These are phyloP conservation scores for Diacronema lutheri DNA, from an alignment of 78 protist species.

Conservation along the genomic window DNA sequence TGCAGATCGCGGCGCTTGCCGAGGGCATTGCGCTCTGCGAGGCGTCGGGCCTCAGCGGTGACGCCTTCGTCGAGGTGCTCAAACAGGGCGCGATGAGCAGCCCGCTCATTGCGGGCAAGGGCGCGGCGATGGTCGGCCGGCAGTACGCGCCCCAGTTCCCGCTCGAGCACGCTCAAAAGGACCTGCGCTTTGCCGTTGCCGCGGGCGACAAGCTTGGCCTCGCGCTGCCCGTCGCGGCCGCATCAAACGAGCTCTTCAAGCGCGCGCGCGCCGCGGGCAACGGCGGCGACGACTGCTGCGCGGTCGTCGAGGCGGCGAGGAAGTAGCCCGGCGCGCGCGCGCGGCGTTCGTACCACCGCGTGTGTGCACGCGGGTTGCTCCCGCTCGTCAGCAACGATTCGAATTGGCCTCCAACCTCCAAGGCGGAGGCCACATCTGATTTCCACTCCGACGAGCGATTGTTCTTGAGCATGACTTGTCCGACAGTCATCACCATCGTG, in stretches of 20 bases:
- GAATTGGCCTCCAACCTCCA: too few relatives aligned
- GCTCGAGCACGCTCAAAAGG: conserved; percentile 27
- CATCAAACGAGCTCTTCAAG: not conserved
- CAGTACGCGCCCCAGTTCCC: not conserved
- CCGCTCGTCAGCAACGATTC: too few relatives aligned
- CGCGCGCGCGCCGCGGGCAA: not conserved
- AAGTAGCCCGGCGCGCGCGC: too few relatives aligned
- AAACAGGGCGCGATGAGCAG: conserved; percentile 13
- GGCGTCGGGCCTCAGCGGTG: conserved; percentile 1
- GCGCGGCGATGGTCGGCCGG: conserved; percentile 63
- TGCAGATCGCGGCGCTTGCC: conserved; percentile 7
- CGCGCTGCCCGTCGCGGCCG: not conserved
- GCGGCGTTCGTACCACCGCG: too few relatives aligned
- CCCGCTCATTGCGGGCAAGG: conserved; percentile 18
- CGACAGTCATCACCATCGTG: too few relatives aligned
- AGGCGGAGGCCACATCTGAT: too few relatives aligned
- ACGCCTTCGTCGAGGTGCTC: not conserved
- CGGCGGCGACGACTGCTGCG: not conserved
- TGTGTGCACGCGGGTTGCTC: too few relatives aligned
- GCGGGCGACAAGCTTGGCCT: not conserved
- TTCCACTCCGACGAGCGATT: too few relatives aligned
- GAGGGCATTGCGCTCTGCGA: conserved; percentile 30
- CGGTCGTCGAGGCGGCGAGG: not conserved
- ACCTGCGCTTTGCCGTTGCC: not conserved
- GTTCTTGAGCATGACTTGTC: too few relatives aligned